Conservation (phyloP, 1,284 basidiomycete species). For the Blastosporella zonata region DNA sequence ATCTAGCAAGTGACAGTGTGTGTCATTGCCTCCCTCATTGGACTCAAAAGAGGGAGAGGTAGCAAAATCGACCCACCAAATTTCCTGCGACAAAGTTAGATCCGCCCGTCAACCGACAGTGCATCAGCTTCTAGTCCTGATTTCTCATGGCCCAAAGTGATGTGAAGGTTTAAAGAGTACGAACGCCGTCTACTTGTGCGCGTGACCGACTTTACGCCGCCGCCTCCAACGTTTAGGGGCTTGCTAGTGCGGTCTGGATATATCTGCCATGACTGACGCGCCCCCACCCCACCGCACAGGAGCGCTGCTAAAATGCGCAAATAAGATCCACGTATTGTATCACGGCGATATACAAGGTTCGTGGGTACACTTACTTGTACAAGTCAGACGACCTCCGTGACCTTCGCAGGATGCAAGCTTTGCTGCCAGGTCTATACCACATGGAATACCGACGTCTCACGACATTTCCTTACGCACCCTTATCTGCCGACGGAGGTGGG, state of each 20-base stretch:
- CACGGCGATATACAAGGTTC: background rate
- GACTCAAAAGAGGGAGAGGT: too few relatives aligned
- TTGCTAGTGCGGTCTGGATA: background rate
- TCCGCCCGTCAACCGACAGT: constrained; percentile 12
- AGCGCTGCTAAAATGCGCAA: background rate
- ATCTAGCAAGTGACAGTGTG: background rate
- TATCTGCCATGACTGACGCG: background rate
- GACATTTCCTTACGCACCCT: background rate
- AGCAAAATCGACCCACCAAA: too few relatives aligned
- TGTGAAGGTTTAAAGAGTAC: background rate
- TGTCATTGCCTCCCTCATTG: background rate
- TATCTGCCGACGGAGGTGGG: constrained; percentile 3
- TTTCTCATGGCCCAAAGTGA: constrained; percentile 10
- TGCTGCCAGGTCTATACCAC: constrained; percentile 6
- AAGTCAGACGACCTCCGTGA: constrained; percentile 14
- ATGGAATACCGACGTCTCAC: constrained; percentile 4
- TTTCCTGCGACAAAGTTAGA: too few relatives aligned
- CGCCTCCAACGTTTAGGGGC: background rate
- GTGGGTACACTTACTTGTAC: background rate
- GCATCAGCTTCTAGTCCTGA: constrained; percentile 9
- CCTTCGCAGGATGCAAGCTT: constrained; percentile 9
- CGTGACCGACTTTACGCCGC: background rate
- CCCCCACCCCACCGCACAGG: background rate
- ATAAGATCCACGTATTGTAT: background rate
- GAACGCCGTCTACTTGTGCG: background rate